These are phyloP conservation scores for Hibiscus mutabilis DNA, from an alignment of 345 rosid species.

Conservation along the genomic window DNA sequence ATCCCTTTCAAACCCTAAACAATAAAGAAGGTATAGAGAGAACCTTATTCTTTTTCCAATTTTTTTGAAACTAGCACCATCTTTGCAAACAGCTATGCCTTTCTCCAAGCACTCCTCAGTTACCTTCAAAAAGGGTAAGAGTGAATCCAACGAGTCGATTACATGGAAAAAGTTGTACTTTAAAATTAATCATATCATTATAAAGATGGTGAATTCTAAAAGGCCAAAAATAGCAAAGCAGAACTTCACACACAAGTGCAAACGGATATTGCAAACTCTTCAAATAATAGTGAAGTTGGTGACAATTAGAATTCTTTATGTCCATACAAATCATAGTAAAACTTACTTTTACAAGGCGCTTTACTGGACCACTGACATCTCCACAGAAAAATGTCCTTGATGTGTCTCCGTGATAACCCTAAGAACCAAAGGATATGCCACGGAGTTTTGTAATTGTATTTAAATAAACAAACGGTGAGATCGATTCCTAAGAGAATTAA, in stretches of 20 bases:
- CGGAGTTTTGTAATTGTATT: neutral
- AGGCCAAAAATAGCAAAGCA: neutral
- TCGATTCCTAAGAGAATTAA: neutral
- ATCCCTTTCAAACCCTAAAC: constrained; percentile 7
- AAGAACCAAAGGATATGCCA: constrained; percentile 17
- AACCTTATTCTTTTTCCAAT: constrained; percentile 91
- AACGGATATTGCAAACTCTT: neutral
- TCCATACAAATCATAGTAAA: neutral
- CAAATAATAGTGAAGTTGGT: neutral
- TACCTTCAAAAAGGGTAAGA: constrained; percentile 34
- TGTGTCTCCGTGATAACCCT: constrained; percentile 99
- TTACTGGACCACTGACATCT: constrained; percentile 42
- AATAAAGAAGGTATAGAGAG: neutral
- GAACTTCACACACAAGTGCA: neutral
- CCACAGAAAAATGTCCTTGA: constrained; percentile 86
- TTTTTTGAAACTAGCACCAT: constrained; percentile 85
- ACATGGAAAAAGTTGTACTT: neutral
- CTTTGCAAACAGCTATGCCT: constrained; percentile 89
- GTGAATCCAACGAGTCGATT: neutral
- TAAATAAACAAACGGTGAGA: neutral
- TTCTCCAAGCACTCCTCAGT: constrained; percentile 89
- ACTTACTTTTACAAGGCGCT: constrained; percentile 62
- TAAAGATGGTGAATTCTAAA: neutral
- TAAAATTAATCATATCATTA: neutral
- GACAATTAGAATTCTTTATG: neutral